Evolutionary conservation across 1,284 basidiomycete genomes (phyloP).

Genomic region (Pyrrhoderma noxium): DNA sequence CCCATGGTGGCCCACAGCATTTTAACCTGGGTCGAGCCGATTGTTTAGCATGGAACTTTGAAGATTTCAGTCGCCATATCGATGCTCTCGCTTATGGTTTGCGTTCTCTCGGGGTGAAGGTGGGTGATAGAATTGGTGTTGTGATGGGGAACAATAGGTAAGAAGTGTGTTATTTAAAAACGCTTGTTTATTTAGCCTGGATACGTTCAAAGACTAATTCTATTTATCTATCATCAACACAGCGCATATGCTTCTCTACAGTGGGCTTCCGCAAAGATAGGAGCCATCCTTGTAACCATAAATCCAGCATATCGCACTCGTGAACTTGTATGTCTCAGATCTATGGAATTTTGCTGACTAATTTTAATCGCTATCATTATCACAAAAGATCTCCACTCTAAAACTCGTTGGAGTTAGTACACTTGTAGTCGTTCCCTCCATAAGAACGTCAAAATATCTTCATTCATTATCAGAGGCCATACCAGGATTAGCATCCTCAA

Average conservation of each 20-base stretch:
- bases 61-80: constrained; percentile 62
- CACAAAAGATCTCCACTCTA: constrained; percentile 62
- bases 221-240: constrained; percentile 16
- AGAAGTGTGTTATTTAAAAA: constrained; percentile 9
- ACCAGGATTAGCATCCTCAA: constrained; percentile 45
- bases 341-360: background rate
- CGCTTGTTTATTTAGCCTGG: background rate
- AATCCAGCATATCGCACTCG: constrained; percentile 74
- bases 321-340: constrained; percentile 50
- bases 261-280: constrained; percentile 77
- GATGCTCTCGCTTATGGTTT: constrained; percentile 66
- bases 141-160: constrained; percentile 81
- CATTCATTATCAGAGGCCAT: constrained; percentile 50
- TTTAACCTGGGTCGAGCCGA: constrained; percentile 38
- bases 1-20: constrained; percentile 53
- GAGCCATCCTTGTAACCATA: constrained; percentile 73
- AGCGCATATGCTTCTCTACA: constrained; percentile 77
- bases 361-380: background rate
- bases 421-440: constrained; percentile 65
- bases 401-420: constrained; percentile 62
- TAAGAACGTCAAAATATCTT: constrained; percentile 59
- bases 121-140: constrained; percentile 74
- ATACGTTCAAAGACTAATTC: background rate
- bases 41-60: constrained; percentile 70
- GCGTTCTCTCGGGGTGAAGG: constrained; percentile 59